Base-by-base conservation (phyloP, 192 early-diverging fungal species). In the Lobosporangium transversale region DNA sequence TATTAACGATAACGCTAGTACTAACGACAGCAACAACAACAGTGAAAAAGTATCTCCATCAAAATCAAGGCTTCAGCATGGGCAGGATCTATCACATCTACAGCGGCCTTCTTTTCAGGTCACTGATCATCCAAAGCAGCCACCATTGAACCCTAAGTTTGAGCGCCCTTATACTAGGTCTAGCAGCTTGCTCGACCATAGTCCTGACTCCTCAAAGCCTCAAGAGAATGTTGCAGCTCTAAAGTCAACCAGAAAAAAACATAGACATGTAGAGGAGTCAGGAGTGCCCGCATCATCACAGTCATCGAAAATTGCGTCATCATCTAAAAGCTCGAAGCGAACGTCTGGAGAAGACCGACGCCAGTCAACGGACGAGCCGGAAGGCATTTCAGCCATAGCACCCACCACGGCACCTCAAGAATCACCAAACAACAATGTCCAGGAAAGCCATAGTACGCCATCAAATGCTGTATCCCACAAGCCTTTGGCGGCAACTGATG, bases 161-260 rank as follows among this genome's bases (percentile, higher is more conserved):
- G 54, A 48, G 15, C 65, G 65, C 26, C 65, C 65, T 2, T 50
- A 51, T 24, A 67, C 65, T 7, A 29, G 65, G 29, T 26, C 54
- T 9, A 31, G 48, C 15, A 18, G 45, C 33, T 33, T 47, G 12
- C 36, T 44, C 9, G 55, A 66, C 3, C 21, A 42, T 3, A 33
- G 33, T 4, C 36, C 53, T 6, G 53, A 55, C 24, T 12, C 30
- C 17, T 14, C 37, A 10, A 40, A 10, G 37, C 7, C 8, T 10
- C 37, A 40, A 14, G 37, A 40, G 37, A n/a, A n/a, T n/a, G n/a
- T n/a, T n/a, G n/a, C n/a, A n/a, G n/a, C n/a, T n/a, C n/a, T n/a
- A n/a, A n/a, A n/a, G n/a, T n/a, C n/a, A n/a, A n/a, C n/a, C n/a
- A 40, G 37, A 14, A 40, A 40, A 14, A n/a, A n/a, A n/a, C n/a